Base-by-base conservation (phyloP, 495 filamentous ascomycete species). In the Thozetella sp. region DNA sequence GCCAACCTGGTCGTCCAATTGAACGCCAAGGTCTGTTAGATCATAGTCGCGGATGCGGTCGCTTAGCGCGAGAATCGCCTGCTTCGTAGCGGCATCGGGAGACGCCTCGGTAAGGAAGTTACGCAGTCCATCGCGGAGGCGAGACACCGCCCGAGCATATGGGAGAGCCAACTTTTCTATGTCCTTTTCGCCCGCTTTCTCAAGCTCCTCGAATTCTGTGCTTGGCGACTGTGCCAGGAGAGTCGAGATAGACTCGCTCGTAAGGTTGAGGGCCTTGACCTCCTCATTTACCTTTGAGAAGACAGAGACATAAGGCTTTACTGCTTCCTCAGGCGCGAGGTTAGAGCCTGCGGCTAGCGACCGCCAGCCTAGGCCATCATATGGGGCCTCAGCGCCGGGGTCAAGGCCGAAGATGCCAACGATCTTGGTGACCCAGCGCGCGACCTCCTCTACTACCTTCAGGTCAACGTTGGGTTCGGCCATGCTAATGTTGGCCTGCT, bases 401-500 rank as follows among this genome's bases (percentile, higher is more conserved):
- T 97, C 91, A 1, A 99, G 86, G 60, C 95, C 95, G 45, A 98
- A 89, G 53, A 93, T 90, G 55, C 85, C 88, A 40, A 94, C 87
- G 51, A 99, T 88, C 34, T 82, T 83, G 4, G 95, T 97, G 3
- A 97, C 76, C 90, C 91, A 99, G 20, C 82, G 80, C 0, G 89
- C 92, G 53, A 90, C 77, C 0, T 78, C 73, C 63, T 88, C 83
- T 10, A 88, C 72, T 20, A 81, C 81, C 26, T 77, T 71, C 1
- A 86, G 67, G 50, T 84, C 74, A 17, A 78, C 68, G 17, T 80
- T 73, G 53, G 81, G 61, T 20, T 78, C 70, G 50, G 75, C 73
- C 67, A 91, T 92, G 71, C 90, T 87, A 55, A 83, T 82, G 73
- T 96, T 94, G 56, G 86, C 86, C 52, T 89, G 81, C 4, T 84